A percentile compares a stretch with the other conserved stretches of the same genome.
Conservation (phyloP, 208 protist genomes). For the Angomonas ambiguus region DNA sequence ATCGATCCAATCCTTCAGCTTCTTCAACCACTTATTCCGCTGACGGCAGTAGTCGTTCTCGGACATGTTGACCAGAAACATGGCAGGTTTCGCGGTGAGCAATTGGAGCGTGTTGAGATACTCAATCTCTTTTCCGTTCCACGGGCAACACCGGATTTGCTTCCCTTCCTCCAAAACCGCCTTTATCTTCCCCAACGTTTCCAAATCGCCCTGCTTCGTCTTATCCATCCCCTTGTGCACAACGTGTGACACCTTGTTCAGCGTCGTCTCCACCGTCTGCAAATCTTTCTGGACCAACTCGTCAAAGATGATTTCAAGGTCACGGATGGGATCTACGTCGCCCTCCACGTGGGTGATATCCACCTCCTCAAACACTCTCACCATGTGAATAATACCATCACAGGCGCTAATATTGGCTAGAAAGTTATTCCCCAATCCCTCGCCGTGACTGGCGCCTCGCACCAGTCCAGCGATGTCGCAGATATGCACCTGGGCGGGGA, state of each 20-base stretch:
- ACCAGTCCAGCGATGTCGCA: constrained; percentile 99
- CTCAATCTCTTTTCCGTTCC: constrained; percentile 94
- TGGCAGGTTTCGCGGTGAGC: constrained; percentile 97
- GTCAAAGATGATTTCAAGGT: constrained; percentile 97
- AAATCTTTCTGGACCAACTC: constrained; percentile 98
- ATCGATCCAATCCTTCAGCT: constrained; percentile 97
- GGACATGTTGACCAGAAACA: constrained; percentile 99
- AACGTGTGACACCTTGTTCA: constrained; percentile 85
- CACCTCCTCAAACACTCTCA: constrained; percentile 95
- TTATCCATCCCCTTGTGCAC: constrained; percentile 90
- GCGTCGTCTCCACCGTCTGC: constrained; percentile 81
- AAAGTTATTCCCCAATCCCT: constrained; percentile 99
- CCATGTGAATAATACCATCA: constrained; percentile 98
- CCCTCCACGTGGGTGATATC: constrained; percentile 98
- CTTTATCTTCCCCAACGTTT: constrained; percentile 78
- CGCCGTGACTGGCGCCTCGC: constrained; percentile 93
- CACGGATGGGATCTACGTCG: constrained; percentile 95
- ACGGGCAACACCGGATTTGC: constrained; percentile 91
- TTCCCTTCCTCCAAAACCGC: constrained; percentile 79
- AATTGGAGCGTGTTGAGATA: constrained; percentile 94
- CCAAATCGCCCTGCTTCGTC: constrained; percentile 86
- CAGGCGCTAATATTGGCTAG: constrained; percentile 97
- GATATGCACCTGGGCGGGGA: constrained; percentile 95
- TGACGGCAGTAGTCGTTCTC: constrained; percentile 94
- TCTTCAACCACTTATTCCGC: constrained; percentile 98